Base-by-base conservation (phyloP, 2,329 filamentous ascomycete species). In the Tricladium varicosporioides region DNA sequence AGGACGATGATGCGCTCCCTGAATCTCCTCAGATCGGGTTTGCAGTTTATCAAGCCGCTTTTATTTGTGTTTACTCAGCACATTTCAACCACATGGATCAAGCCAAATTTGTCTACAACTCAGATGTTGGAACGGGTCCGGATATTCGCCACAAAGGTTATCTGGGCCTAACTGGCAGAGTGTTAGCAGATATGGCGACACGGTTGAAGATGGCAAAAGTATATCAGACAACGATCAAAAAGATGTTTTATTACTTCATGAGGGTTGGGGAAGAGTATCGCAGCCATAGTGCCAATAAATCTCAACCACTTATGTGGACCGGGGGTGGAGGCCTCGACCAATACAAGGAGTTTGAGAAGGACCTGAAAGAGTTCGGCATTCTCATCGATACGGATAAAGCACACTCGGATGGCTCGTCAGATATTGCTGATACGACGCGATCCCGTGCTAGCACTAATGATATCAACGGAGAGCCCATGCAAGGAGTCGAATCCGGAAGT, bases 11-110 rank as follows among this genome's bases (percentile, higher is more conserved):
- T 54, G 82, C 81, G 54, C 73, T 89, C n/a, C 68, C 67, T 1
- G 82, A 89, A 69, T 90, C 87, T 1, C 85, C 86, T 0, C 78
- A 89, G 33, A 80, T 86, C 2, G 78, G 83, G 2, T 90, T 88
- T 65, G 81, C 86, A 2, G 77, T 87, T 42, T 91, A 86, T 76
- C 82, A 81, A 10, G 85, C 86, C 0, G 81, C 82, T 0, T 87
- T 88, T 64, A 78, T 83, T 14, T 84, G 84, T 33, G 76, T 88
- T 2, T 91, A 90, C 67, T 83, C 82, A 10, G 76, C 78, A 46
- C 82, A 85, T 65, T 91, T 90, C 56, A 84, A 85, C 0, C 79
- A 82, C 56, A 89, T 91, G 84, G 87, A 91, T 63, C 75, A 75
- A 1, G 73, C 80, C 10, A 72, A 75, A 2, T 80, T 81, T 65